These are phyloP conservation scores for Zygoascus bituminiphila DNA, from an alignment of 805 yeast species.

Conservation along the genomic window DNA sequence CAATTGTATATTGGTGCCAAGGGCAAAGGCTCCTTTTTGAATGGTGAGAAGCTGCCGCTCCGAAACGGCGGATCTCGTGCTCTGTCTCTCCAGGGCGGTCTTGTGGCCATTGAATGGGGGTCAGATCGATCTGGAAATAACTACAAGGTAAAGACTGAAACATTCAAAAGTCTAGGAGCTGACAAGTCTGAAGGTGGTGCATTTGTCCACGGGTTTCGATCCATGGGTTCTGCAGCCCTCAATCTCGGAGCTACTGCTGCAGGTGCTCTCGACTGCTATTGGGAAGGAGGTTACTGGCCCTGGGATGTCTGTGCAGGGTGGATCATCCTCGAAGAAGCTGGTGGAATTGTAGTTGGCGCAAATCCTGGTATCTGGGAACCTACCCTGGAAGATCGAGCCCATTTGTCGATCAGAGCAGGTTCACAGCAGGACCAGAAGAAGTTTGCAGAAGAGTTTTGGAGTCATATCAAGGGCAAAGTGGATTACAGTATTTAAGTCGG, in stretches of 20 bases:
- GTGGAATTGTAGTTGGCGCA: slow-evolving; percentile 50
- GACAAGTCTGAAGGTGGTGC: slow-evolving; percentile 41
- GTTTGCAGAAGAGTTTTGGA: slow-evolving; percentile 44
- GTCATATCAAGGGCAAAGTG: slow-evolving; percentile 39
- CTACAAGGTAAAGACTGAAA: slow-evolving; percentile 41
- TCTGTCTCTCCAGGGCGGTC: slow-evolving; percentile 41
- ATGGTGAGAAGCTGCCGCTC: slow-evolving; percentile 36
- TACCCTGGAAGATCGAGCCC: slow-evolving; percentile 44
- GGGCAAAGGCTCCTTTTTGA: slow-evolving; percentile 48
- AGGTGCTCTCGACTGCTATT: slow-evolving; percentile 52
- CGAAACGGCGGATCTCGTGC: slow-evolving; percentile 26
- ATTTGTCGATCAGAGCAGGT: slow-evolving; percentile 51
- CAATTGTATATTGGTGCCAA: slow-evolving; percentile 46
- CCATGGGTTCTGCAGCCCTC: slow-evolving; percentile 59
- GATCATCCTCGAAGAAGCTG: slow-evolving; percentile 52
- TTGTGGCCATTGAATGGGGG: slow-evolving; percentile 56
- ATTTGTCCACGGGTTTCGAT: slow-evolving; percentile 52
- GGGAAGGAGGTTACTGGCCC: slow-evolving; percentile 65
- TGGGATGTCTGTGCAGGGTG: slow-evolving; percentile 70
- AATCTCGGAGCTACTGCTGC: slow-evolving; percentile 50
- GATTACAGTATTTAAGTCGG: slow-evolving; percentile 25
- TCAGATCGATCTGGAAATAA: slow-evolving; percentile 46
- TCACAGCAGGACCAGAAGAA: slow-evolving; percentile 36
- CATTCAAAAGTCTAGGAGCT: slow-evolving; percentile 39
- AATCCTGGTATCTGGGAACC: slow-evolving; percentile 42